Conservation (phyloP, 75 land plant genomes). For the Cryptomeria japonica region DNA sequence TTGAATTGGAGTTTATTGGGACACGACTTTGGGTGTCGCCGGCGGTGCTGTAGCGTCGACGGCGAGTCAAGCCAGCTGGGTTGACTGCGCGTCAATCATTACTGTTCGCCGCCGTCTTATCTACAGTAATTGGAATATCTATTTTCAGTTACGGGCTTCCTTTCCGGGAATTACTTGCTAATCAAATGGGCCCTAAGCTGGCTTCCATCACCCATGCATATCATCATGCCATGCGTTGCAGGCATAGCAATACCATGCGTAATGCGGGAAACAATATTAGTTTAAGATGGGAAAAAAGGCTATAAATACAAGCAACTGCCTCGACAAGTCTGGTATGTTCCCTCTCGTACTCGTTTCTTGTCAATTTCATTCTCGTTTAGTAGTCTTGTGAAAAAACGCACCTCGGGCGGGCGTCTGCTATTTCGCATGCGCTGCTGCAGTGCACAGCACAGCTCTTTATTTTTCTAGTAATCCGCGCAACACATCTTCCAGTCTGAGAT, state of each 20-base stretch:
- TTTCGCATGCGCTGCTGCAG: neutral
- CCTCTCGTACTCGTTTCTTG: neutral
- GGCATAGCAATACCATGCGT: neutral
- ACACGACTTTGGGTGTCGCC: neutral
- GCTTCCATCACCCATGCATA: neutral
- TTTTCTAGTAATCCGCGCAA: neutral
- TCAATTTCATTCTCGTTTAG: neutral
- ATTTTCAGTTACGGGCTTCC: neutral
- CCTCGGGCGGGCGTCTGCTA: neutral
- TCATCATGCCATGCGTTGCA: neutral
- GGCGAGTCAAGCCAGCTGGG: neutral
- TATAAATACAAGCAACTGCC: constrained; percentile 4
- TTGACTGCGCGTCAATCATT: neutral
- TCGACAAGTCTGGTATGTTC: neutral
- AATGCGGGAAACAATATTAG: neutral
- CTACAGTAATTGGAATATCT: neutral
- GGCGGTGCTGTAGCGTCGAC: neutral
- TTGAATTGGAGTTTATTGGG: neutral
- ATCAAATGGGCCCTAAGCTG: neutral
- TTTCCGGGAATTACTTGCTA: neutral
- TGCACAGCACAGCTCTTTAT: neutral
- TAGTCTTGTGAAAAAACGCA: neutral
- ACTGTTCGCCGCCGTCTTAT: neutral
- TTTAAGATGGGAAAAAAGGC: neutral
- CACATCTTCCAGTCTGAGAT: neutral